Conservation (phyloP, 495 filamentous ascomycete species). For the Neurospora cerealis region DNA sequence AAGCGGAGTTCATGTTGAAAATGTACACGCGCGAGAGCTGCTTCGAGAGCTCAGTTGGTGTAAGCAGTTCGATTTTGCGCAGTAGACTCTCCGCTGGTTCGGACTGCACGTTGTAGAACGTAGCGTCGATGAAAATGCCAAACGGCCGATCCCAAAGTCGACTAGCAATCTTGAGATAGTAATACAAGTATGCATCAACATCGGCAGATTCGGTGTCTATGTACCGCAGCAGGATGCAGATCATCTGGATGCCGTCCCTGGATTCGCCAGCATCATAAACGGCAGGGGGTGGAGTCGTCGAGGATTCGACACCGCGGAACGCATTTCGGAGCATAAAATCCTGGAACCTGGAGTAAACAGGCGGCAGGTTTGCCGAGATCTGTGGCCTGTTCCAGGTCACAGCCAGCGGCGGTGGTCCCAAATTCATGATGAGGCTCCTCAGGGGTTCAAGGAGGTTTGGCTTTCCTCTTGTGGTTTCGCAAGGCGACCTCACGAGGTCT, state of each 20-base stretch:
- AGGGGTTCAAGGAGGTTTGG: slow-evolving; percentile 42
- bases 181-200: slow-evolving; percentile 51
- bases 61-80: slow-evolving; percentile 45
- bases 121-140: slow-evolving; percentile 54
- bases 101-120: slow-evolving; percentile 51
- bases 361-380: slow-evolving; percentile 46
- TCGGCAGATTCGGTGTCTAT: slow-evolving; percentile 51
- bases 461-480: slow-evolving; percentile 33
- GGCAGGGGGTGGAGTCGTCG: slow-evolving; percentile 42
- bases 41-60: slow-evolving; percentile 45
- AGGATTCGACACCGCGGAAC: slow-evolving; percentile 49
- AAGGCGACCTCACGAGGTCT: slow-evolving; percentile 40
- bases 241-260: slow-evolving; percentile 55
- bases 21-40: slow-evolving; percentile 49
- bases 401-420: slow-evolving; percentile 53
- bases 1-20: slow-evolving; percentile 62
- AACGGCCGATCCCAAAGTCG: slow-evolving; percentile 58
- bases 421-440: slow-evolving; percentile 47
- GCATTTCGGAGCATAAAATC: slow-evolving; percentile 61
- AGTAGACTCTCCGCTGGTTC: slow-evolving; percentile 52
- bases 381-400: slow-evolving; percentile 54
- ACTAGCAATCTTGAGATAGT: slow-evolving; percentile 57
- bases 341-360: slow-evolving; percentile 55
- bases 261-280: slow-evolving; percentile 61
- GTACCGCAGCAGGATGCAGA: slow-evolving; percentile 55